Evolutionary conservation across 2,329 filamentous ascomycete genomes (phyloP), one percentile per base, ranked within the genome.

Genomic region (Fusarium oligoseptatum): DNA sequence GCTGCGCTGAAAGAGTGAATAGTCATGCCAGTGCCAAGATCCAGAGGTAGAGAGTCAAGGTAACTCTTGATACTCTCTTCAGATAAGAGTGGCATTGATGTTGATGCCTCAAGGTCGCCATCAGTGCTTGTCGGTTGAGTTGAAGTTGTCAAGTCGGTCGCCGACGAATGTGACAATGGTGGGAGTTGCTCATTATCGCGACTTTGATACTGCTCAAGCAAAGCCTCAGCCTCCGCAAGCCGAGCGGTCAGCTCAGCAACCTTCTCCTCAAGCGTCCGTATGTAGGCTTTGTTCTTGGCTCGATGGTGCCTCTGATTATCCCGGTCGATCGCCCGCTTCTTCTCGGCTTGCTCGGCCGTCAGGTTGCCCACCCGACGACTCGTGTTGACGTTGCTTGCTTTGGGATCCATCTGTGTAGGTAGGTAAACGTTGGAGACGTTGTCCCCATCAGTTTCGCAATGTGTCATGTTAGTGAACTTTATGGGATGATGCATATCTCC

Each of bases 271-370:
- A 61, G 27, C 0, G 58, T 45, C 4, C 58, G 58, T 9, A 61
- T 45, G 29, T 48, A 61, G 2, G 58, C 58, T 20, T 61, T 61
- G n/a, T 34, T 61, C 39, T 61, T 61, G 27, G 58, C 58, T 27
- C 58, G 20, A 6, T 61, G 58, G n/a, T 61, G 41, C 6, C 58
- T 45, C 27, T 61, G 58, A 29, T 61, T 61, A 22, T 61, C 58
- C 17, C 58, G 37, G 17, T 61, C 58, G 24, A 61, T 61, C 24
- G 58, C 39, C 14, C 58, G 24, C 37, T 61, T 61, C 58, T 61
- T 61, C 7, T 61, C 58, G 20, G 24, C 58, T 39, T 61, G 24
- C 39, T 61, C 58, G 27, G 39, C n/a, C 4, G 58, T 45, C 37
- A 61, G 14, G n/a, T 61, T 61, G 20, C 24, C 32, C 12, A 61